A percentile compares a stretch with the other conserved stretches of the same genome.
phyloP scores from a whole-genome alignment of 1,284 basidiomycete genomes.

The Sporisorium graminicola region DNA sequence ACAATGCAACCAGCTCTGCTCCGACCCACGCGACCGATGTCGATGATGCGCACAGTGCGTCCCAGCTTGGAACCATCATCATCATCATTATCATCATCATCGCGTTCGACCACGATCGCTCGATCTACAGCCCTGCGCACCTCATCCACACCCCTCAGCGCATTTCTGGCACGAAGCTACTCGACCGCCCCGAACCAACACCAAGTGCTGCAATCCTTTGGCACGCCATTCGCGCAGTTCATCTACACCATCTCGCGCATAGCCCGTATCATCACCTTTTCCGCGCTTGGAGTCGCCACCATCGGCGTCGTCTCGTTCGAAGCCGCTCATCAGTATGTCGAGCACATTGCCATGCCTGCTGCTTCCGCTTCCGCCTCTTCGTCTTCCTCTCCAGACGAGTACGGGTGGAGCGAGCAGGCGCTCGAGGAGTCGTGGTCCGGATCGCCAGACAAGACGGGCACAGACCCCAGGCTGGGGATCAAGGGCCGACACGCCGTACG shows the following conservation, averaged over 20 bases:
- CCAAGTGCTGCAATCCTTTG: constrained; percentile 54
- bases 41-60: constrained; percentile 2
- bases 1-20: constrained; percentile 7
- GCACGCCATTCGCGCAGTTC: constrained; percentile 61
- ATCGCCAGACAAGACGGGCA: constrained; percentile 26
- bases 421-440: constrained; percentile 55
- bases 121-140: no score
- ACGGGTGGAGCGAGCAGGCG: constrained; percentile 42
- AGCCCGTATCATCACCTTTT: constrained; percentile 62
- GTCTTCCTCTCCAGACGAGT: constrained; percentile 23
- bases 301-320: constrained; percentile 57
- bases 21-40: neutral
- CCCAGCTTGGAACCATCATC: neutral
- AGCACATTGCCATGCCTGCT: constrained; percentile 58
- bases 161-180: constrained; percentile 15
- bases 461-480: constrained; percentile 60
- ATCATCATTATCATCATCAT: neutral
- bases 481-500: constrained; percentile 64
- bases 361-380: constrained; percentile 16
- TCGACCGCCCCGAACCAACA: constrained; percentile 52
- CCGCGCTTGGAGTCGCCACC: constrained; percentile 48
- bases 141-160: neutral
- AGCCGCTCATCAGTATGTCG: constrained; percentile 65
- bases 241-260: constrained; percentile 61
- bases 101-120: neutral